Conservation (phyloP, 805 yeast genomes). For the Wickerhamomyces bisporus region DNA sequence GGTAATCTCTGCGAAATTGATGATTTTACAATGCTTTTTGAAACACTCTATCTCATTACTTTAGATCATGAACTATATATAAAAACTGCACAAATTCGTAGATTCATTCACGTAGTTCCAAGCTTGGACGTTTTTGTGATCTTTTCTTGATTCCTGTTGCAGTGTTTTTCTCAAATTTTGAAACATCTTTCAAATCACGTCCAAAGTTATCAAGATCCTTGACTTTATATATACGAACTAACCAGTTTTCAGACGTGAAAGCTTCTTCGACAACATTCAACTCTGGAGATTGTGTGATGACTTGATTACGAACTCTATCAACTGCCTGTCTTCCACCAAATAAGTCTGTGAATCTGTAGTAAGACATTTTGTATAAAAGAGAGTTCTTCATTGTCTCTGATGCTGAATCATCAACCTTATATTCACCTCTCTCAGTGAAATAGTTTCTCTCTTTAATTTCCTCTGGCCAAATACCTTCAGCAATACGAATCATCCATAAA, state of each 20-base stretch:
- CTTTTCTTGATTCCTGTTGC: conserved; percentile 32
- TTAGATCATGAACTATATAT: too few relatives aligned
- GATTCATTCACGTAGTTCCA: conserved; percentile 35
- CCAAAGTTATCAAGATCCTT: conserved; percentile 87
- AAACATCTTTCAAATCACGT: conserved; percentile 60
- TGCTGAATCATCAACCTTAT: conserved; percentile 78
- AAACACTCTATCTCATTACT: too few relatives aligned
- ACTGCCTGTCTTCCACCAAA: conserved; percentile 53
- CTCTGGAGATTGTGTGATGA: conserved; percentile 51
- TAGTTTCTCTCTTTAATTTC: conserved; percentile 81
- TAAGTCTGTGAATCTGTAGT: conserved; percentile 75
- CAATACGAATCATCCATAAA: conserved; percentile 97
- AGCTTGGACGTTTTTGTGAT: conserved; percentile 44
- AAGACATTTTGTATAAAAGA: conserved; percentile 91
- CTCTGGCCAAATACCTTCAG: conserved; percentile 99
- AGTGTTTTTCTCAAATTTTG: conserved; percentile 41
- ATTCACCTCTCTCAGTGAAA: conserved; percentile 84
- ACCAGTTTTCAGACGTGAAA: conserved; percentile 93
- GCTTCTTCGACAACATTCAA: conserved; percentile 87
- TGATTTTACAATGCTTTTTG: too few relatives aligned
- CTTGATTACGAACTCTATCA: conserved; percentile 89
- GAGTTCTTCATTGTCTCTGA: conserved; percentile 83
- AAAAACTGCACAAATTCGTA: background rate
- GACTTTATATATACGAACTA: conserved; percentile 89
- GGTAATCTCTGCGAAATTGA: too few relatives aligned